phyloP scores from a whole-genome alignment of 2,329 filamentous ascomycete genomes.

The Aspergillus calidoustus region DNA sequence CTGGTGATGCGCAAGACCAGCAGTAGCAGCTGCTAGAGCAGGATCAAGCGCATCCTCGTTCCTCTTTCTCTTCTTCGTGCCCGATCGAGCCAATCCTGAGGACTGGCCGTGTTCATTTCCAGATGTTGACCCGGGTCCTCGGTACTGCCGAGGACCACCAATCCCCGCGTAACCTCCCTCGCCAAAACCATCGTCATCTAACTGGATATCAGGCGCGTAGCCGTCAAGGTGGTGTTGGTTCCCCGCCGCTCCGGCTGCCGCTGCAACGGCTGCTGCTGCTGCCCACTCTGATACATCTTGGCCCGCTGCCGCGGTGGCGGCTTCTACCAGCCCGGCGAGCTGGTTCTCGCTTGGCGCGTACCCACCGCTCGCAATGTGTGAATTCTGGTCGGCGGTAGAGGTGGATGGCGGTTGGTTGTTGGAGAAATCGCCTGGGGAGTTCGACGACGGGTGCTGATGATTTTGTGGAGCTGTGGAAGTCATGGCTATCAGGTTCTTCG shows the following conservation, averaged over 20 bases:
- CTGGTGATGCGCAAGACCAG: constrained; percentile 29
- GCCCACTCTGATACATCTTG: constrained; percentile 47
- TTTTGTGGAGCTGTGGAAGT: constrained; percentile 34
- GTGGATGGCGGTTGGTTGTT: constrained; percentile 30
- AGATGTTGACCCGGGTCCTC: constrained; percentile 28
- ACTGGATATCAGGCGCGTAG: constrained; percentile 45
- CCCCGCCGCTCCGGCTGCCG: constrained; percentile 52
- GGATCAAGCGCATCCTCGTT: constrained; percentile 45
- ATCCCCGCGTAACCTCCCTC: constrained; percentile 40
- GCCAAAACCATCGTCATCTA: constrained; percentile 46
- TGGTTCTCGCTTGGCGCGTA: constrained; percentile 49
- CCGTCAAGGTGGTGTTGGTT: constrained; percentile 46
- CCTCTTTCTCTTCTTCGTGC: constrained; percentile 48
- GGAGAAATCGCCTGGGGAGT: constrained; percentile 35
- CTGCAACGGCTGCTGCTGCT: constrained; percentile 52
- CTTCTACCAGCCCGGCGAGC: constrained; percentile 51
- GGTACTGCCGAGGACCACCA: constrained; percentile 32
- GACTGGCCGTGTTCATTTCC: constrained; percentile 35
- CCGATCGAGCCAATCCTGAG: constrained; percentile 37
- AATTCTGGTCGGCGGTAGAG: constrained; percentile 37
- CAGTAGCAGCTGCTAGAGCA: constrained; percentile 35
- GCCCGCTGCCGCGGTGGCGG: constrained; percentile 50
- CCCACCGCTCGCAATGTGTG: constrained; percentile 31
- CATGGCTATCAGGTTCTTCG: constrained; percentile 25
- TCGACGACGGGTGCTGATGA: constrained; percentile 34